These are phyloP conservation scores for Myriosclerotinia duriaeana DNA, from an alignment of 2,329 filamentous ascomycete species.

Conservation along the genomic window DNA sequence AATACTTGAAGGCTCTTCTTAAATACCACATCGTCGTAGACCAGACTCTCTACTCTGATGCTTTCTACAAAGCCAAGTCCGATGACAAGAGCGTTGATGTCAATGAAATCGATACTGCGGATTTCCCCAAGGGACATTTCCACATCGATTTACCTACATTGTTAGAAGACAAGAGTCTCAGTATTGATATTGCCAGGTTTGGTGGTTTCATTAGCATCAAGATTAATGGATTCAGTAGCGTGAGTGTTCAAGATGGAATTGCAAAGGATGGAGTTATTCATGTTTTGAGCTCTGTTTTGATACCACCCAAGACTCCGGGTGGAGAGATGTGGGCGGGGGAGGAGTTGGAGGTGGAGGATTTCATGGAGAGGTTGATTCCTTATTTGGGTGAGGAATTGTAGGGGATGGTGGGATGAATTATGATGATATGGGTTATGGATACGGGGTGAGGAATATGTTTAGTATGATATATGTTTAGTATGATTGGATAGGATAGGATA, in stretches of 20 bases:
- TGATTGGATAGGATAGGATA: background rate
- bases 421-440: background rate
- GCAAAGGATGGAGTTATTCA: conserved; percentile 82
- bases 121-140: conserved; percentile 44
- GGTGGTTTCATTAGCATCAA: conserved; percentile 69
- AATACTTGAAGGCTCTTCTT: conserved; percentile 75
- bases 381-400: conserved; percentile 25
- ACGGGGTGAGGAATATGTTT: background rate
- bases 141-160: conserved; percentile 73
- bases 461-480: background rate
- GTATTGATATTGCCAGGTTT: conserved; percentile 68
- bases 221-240: conserved; percentile 70
- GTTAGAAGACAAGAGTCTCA: conserved; percentile 63
- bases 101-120: conserved; percentile 33
- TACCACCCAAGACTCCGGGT: conserved; percentile 61
- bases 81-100: conserved; percentile 27
- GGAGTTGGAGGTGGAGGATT: conserved; percentile 59
- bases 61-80: conserved; percentile 60
- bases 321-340: conserved; percentile 52
- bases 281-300: conserved; percentile 67
- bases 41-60: conserved; percentile 79
- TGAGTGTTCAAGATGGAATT: conserved; percentile 67
- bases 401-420: conserved; percentile 27
- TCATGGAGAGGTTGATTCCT: conserved; percentile 47
- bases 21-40: conserved; percentile 76